phyloP scores from a whole-genome alignment of 345 rosid genomes.

The Trapa incisa region DNA sequence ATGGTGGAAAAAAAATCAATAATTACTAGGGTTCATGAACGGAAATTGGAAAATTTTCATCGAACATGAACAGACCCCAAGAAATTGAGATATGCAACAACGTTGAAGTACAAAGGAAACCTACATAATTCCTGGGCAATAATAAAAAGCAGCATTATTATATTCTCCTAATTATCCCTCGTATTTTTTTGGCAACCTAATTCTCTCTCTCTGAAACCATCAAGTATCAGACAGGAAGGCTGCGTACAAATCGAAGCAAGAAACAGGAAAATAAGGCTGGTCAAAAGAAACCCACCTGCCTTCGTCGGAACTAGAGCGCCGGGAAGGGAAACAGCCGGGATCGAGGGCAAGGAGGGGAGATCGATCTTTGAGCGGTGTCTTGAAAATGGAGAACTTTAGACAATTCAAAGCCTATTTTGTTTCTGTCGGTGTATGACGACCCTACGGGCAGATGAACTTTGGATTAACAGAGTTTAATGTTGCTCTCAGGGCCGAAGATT shows the following conservation, averaged over 20 bases:
- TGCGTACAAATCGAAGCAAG: neutral
- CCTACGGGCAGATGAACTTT: neutral
- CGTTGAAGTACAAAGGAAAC: neutral
- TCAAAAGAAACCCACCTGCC: slow-evolving; percentile 1
- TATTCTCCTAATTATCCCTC: neutral
- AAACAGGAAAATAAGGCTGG: neutral
- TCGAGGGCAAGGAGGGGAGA: neutral
- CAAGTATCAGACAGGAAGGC: neutral
- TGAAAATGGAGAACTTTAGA: neutral
- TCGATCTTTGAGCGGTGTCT: neutral
- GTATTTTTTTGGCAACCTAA: neutral
- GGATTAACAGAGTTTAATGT: neutral
- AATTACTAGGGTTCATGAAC: neutral
- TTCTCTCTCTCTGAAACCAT: neutral
- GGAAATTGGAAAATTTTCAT: neutral
- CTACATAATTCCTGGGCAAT: neutral
- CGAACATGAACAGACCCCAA: neutral
- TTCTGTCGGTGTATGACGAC: neutral
- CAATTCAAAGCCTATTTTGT: neutral
- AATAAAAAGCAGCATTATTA: neutral
- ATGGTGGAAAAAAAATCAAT: neutral
- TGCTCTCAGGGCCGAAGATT: neutral
- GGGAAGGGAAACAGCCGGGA: neutral
- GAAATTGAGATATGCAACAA: neutral
- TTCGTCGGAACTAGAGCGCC: neutral